Percentiles rank a stretch among this genome's conserved stretches.
phyloP scores from a whole-genome alignment of 768 basidiomycete genomes.

The Calocybe indica region DNA sequence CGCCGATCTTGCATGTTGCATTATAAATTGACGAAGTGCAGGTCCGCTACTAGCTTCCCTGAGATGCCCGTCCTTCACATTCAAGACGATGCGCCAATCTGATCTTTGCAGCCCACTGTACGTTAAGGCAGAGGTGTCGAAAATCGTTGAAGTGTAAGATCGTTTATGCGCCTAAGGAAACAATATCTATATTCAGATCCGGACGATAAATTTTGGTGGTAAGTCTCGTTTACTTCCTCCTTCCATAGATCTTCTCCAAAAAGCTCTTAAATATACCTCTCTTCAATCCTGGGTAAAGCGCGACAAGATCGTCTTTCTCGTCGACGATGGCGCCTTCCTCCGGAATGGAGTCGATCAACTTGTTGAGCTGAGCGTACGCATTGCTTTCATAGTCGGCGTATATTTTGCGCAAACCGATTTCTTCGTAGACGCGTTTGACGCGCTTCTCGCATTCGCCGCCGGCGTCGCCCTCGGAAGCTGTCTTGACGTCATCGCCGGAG shows the following conservation, averaged over 20 bases:
- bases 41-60: no score
- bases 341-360: conserved; percentile 67
- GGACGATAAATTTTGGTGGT: neutral
- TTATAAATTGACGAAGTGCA: no score
- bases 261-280: conserved; percentile 79
- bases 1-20: no score
- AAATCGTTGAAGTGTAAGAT: no score
- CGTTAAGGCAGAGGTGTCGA: no score
- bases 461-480: conserved; percentile 21
- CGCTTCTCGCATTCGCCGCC: conserved; percentile 42
- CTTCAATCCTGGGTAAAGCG: conserved; percentile 31
- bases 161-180: no score
- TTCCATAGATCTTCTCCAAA: conserved; percentile 78
- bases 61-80: no score
- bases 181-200: neutral
- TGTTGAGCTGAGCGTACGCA: conserved; percentile 59
- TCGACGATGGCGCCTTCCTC: conserved; percentile 35
- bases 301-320: conserved; percentile 21
- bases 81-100: no score
- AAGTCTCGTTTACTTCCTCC: conserved; percentile 38
- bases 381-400: conserved; percentile 80
- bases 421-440: conserved; percentile 61
- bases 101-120: no score
- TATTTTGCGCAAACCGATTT: conserved; percentile 53
- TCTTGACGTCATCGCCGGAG: conserved; percentile 9